Conservation (phyloP, 805 yeast species). For the Starmerella cellae region DNA sequence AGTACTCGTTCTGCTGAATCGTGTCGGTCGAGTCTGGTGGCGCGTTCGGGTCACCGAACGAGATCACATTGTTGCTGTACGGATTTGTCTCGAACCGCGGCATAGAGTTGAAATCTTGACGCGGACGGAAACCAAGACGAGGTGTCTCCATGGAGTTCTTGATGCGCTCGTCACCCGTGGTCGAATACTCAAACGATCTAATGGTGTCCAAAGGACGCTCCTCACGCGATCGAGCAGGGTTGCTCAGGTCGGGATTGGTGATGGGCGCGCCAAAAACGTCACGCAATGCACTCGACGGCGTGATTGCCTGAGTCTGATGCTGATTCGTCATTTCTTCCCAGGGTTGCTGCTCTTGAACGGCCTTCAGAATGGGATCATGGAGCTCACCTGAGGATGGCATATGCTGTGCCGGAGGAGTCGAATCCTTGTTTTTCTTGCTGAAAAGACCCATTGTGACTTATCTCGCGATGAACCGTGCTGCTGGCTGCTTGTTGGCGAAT, state of each 20-base stretch:
- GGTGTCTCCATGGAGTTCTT: constrained; percentile 71
- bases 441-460: constrained; percentile 26
- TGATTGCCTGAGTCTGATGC: constrained; percentile 26
- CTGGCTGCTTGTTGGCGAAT: no score
- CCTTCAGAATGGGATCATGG: constrained; percentile 83
- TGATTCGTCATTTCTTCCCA: constrained; percentile 49
- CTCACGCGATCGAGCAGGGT: constrained; percentile 85
- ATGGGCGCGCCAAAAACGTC: constrained; percentile 85
- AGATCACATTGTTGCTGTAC: constrained; percentile 30
- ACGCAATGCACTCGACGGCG: constrained; percentile 43
- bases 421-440: constrained; percentile 18
- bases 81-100: constrained; percentile 35
- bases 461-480: no score
- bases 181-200: constrained; percentile 82
- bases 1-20: constrained; percentile 27
- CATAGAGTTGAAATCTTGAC: constrained; percentile 48
- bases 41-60: constrained; percentile 32
- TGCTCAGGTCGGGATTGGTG: constrained; percentile 67
- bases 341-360: constrained; percentile 93
- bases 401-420: constrained; percentile 28
- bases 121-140: constrained; percentile 70
- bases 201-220: constrained; percentile 97
- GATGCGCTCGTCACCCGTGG: constrained; percentile 73
- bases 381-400: constrained; percentile 31
- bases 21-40: constrained; percentile 26